Base-by-base conservation (phyloP, 129 eudicot species). In the Heracleum sosnowskyi region DNA sequence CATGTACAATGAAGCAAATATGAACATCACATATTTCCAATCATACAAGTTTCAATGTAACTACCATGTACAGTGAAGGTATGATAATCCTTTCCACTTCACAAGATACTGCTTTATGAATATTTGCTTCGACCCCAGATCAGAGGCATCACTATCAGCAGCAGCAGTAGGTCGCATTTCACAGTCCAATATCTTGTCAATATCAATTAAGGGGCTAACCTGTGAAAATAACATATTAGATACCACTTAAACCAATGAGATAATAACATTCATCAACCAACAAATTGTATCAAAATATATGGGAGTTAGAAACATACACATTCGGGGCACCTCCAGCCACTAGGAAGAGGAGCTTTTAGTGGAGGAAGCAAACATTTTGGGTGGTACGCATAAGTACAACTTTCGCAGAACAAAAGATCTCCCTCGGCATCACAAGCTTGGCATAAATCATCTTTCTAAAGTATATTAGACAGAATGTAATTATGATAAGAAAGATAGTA, bases 31-130 rank as follows among this genome's bases (percentile, higher is more conserved):
- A 78, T 63, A 34, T 28, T 35, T 12, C 11, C 10, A 33, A 53
- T 31, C 11, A 73, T 76, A 39, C 11, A 40, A 46, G 60, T 24
- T 60, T 31, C 37, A 29, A 35, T 7, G 72, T 26, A 85, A 76
- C 60, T 90, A 96, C 99, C 99, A 96, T 82, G 94, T 84, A 84
- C 99, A 96, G 71, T 96, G 99, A 68, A 96, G 96, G 86, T 92
- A 96, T 78, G 99, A 96, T 82, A 84, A 71, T 80, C 97, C 97
- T 83, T 96, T 96, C 99, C 99, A 96, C 77, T 96, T 96, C 17
- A 96, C 91, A 81, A 96, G 96, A 81, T 96, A 96, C 69, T 96
- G 99, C 81, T 92, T 96, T 78, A 92, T 94, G 78, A 90, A 83
- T 45, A 90, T 84, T 85, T 90, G 97, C 84, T 90, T 87, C 20